A percentile compares a stretch with the other conserved stretches of the same genome.
phyloP scores from a whole-genome alignment of 1,284 basidiomycete genomes.

The Schizophyllum commune region DNA sequence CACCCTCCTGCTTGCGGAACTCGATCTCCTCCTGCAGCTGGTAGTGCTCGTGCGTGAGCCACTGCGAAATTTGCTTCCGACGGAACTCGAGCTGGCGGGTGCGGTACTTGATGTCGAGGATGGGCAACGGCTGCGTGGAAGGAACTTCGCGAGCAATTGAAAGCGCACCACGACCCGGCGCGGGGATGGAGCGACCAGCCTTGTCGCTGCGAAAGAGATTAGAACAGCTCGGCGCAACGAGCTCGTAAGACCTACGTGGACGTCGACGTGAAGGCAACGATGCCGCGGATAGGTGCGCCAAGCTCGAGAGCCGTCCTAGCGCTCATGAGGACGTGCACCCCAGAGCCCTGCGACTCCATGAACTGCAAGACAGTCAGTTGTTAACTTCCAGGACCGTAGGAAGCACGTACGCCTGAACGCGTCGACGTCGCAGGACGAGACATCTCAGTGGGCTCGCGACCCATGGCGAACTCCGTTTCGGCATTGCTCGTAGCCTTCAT shows the following conservation, averaged over 20 bases:
- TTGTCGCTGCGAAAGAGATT: slow-evolving; percentile 59
- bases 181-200: slow-evolving; percentile 90
- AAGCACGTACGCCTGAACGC: slow-evolving; percentile 69
- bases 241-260: slow-evolving; percentile 62
- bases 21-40: slow-evolving; percentile 76
- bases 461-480: slow-evolving; percentile 95
- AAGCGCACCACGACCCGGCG: slow-evolving; percentile 86
- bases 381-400: slow-evolving; percentile 1
- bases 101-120: slow-evolving; percentile 82
- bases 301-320: slow-evolving; percentile 94
- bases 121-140: slow-evolving; percentile 65
- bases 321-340: slow-evolving; percentile 95
- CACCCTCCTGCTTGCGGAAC: slow-evolving; percentile 47
- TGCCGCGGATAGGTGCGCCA: slow-evolving; percentile 88
- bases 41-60: slow-evolving; percentile 84
- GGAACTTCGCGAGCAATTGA: slow-evolving; percentile 79
- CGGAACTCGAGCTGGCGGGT: slow-evolving; percentile 90
- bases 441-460: slow-evolving; percentile 97
- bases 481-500: slow-evolving; percentile 99
- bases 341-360: slow-evolving; percentile 97
- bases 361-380: slow-evolving; percentile 41
- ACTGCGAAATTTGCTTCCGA: slow-evolving; percentile 87
- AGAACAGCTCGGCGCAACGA: slow-evolving; percentile 5
- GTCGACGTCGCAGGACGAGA: slow-evolving; percentile 96
- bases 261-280: slow-evolving; percentile 94